A percentile compares a stretch with the other conserved stretches of the same genome.
phyloP scores from a whole-genome alignment of 2,329 filamentous ascomycete genomes.

The Ophiosphaerella korrae region DNA sequence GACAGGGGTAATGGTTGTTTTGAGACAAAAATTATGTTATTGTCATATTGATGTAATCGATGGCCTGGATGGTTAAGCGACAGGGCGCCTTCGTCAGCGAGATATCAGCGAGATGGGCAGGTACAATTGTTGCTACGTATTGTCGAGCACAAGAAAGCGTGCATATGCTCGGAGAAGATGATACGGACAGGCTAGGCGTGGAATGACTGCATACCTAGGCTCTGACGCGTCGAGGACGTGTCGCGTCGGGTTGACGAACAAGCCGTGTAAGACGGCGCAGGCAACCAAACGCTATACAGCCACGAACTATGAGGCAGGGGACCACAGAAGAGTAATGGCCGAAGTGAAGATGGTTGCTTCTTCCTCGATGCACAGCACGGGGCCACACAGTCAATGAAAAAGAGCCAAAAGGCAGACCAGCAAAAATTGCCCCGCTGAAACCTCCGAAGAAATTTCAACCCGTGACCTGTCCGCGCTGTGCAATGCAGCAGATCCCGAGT shows the following conservation, averaged over 20 bases:
- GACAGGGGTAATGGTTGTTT: conserved; percentile 16
- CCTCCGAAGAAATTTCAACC: conserved; percentile 42
- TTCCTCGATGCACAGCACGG: conserved; percentile 45
- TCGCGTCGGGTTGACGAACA: not conserved
- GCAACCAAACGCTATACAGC: too few relatives aligned
- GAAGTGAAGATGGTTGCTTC: conserved; percentile 11
- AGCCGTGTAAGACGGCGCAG: too few relatives aligned
- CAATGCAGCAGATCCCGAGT: conserved; percentile 42
- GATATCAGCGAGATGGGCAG: not conserved
- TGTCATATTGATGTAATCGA: conserved; percentile 35
- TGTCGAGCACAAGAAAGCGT: not conserved
- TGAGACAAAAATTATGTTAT: conserved; percentile 18
- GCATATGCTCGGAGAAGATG: too few relatives aligned
- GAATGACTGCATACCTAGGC: too few relatives aligned
- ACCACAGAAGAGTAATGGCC: not conserved
- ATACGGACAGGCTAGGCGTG: too few relatives aligned
- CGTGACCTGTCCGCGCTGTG: conserved; percentile 42
- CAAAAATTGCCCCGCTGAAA: conserved; percentile 40
- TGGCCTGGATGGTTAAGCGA: not conserved
- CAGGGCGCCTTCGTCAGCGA: not conserved
- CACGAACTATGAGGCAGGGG: too few relatives aligned
- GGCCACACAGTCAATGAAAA: conserved; percentile 47
- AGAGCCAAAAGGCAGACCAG: conserved; percentile 14
- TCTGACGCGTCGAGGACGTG: not conserved
- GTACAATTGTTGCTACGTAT: not conserved